These are phyloP conservation scores for Melastoma candidum DNA, from an alignment of 441 rosid genomes.

Conservation along the genomic window DNA sequence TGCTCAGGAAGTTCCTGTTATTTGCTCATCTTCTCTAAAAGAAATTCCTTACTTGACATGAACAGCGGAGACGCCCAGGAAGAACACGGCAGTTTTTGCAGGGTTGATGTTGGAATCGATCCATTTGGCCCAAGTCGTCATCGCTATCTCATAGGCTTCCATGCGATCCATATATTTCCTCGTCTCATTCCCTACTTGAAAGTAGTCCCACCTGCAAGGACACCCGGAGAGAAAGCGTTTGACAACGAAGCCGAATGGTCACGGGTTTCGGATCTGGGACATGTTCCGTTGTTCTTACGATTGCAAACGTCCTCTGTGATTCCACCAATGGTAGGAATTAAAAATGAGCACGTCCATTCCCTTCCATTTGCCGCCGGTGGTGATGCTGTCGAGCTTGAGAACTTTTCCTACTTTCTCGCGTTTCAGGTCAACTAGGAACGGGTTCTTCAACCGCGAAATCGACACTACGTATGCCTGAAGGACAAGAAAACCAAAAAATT, in stretches of 20 bases:
- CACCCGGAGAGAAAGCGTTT: neutral
- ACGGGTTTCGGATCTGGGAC: neutral
- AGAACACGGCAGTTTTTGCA: slow-evolving; percentile 32
- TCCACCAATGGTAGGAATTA: slow-evolving; percentile 50
- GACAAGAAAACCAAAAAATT: no score
- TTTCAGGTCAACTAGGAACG: slow-evolving; percentile 35
- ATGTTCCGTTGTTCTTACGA: slow-evolving; percentile 13
- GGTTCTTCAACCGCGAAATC: slow-evolving; percentile 27
- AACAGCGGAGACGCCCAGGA: slow-evolving; percentile 40
- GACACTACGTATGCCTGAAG: slow-evolving; percentile 14
- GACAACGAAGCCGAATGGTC: neutral
- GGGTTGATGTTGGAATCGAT: slow-evolving; percentile 37
- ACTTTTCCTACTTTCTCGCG: slow-evolving; percentile 26
- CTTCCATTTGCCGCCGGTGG: slow-evolving; percentile 24
- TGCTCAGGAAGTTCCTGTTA: neutral
- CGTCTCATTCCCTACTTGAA: slow-evolving; percentile 21
- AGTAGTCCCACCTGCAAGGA: slow-evolving; percentile 40
- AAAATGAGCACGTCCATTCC: slow-evolving; percentile 39
- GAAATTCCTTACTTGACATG: slow-evolving; percentile 24
- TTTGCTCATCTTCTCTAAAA: neutral
- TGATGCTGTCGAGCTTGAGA: slow-evolving; percentile 43
- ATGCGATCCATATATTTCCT: slow-evolving; percentile 37
- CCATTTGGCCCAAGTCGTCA: slow-evolving; percentile 52
- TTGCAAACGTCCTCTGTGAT: slow-evolving; percentile 26
- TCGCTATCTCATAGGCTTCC: slow-evolving; percentile 40